phyloP scores from a whole-genome alignment of 352 stramenopile species.

The Detonula confervacea region DNA sequence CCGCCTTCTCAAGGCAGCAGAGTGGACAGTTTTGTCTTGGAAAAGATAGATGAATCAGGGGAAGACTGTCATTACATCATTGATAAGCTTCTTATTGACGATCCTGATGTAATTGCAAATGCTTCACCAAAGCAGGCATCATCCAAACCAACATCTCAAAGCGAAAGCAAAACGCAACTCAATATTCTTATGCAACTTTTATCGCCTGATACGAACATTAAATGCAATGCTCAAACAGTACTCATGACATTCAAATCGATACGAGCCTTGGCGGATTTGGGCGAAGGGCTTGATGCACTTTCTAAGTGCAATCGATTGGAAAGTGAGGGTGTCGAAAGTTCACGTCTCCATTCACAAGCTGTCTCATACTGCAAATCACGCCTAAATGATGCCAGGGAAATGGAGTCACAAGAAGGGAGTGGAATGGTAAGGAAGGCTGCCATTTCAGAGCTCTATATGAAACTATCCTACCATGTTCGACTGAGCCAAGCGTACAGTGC shows the following conservation, averaged over 20 bases:
- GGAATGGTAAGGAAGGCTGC: conserved; percentile 26
- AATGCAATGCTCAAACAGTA: conserved; percentile 61
- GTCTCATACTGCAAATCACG: conserved; percentile 64
- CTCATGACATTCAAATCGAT: conserved; percentile 70
- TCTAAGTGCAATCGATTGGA: conserved; percentile 63
- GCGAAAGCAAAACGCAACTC: conserved; percentile 61
- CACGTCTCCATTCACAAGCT: conserved; percentile 68
- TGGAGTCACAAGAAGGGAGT: conserved; percentile 49
- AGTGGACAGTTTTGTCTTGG: conserved; percentile 56
- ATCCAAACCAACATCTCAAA: conserved; percentile 12
- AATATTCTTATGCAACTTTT: conserved; percentile 77
- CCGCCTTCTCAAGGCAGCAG: conserved; percentile 41
- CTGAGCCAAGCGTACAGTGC: conserved; percentile 65
- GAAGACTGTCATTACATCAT: conserved; percentile 38
- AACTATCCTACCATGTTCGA: conserved; percentile 65
- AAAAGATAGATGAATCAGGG: conserved; percentile 44
- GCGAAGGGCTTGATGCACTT: conserved; percentile 69
- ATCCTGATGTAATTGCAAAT: conserved; percentile 20
- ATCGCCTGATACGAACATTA: conserved; percentile 62
- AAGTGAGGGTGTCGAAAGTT: conserved; percentile 62
- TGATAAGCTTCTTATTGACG: conserved; percentile 47
- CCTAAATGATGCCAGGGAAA: conserved; percentile 58
- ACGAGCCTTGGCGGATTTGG: conserved; percentile 64
- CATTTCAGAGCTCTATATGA: conserved; percentile 51
- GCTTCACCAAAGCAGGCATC: neutral